Evolutionary conservation across 768 basidiomycete species (phyloP).

Genomic region (Imleria badia): DNA sequence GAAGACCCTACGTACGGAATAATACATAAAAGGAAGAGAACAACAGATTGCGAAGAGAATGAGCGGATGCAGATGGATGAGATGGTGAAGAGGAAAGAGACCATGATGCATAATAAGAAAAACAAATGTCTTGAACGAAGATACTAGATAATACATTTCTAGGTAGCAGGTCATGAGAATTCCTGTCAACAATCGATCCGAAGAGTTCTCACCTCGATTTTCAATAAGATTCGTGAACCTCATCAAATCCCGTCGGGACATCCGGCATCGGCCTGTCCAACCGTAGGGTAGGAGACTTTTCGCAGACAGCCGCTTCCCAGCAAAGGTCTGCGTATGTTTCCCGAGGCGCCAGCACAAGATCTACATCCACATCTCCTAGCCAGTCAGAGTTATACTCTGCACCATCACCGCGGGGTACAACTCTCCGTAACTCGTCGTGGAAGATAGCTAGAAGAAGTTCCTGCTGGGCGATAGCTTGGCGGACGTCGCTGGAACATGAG

Average conservation of each 20-base stretch:
- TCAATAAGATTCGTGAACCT: slow-evolving; percentile 18
- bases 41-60: slow-evolving; percentile 4
- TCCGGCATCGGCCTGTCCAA: slow-evolving; percentile 22
- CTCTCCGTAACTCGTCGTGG: slow-evolving; percentile 29
- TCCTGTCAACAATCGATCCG: neutral
- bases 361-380: slow-evolving; percentile 29
- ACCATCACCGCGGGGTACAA: slow-evolving; percentile 13
- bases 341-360: slow-evolving; percentile 29
- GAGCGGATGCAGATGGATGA: neutral
- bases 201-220: slow-evolving; percentile 4
- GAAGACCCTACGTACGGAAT: neutral
- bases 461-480: slow-evolving; percentile 33
- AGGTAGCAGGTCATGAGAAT: neutral
- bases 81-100: neutral
- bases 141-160: neutral
- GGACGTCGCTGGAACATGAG: slow-evolving; percentile 34
- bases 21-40: slow-evolving; percentile 4
- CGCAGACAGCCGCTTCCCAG: slow-evolving; percentile 29
- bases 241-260: slow-evolving; percentile 31
- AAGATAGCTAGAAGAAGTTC: slow-evolving; percentile 35
- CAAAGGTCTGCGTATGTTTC: slow-evolving; percentile 31
- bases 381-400: slow-evolving; percentile 24
- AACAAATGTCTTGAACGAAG: slow-evolving; percentile 12
- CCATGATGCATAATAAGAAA: neutral
- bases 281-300: slow-evolving; percentile 7